Conservation (phyloP, 169 alveolate species). For the Babesia gibsoni region DNA sequence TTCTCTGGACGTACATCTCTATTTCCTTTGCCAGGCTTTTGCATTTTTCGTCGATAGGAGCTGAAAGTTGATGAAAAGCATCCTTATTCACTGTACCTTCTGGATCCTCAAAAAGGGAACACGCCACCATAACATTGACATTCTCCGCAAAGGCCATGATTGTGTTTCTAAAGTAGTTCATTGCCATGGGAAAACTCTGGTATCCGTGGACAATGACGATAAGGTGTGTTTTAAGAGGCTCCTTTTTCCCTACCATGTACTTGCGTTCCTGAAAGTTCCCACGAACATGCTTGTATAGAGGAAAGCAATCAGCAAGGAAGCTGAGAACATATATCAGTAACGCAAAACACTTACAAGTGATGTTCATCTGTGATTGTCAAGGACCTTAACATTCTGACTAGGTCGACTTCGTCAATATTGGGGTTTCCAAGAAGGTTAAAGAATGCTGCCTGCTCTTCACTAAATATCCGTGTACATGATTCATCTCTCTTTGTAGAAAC, state of each 20-base stretch:
- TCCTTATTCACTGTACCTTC: neutral
- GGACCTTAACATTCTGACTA: neutral
- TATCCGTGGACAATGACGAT: constrained; percentile 43
- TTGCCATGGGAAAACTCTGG: constrained; percentile 10
- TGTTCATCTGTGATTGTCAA: constrained; percentile 25
- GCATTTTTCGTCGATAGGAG: constrained; percentile 2
- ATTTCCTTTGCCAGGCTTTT: constrained; percentile 7
- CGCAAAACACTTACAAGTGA: constrained; percentile 9
- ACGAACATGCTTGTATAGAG: constrained; percentile 2
- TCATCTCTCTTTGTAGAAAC: neutral
- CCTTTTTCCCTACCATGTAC: too few relatives aligned
- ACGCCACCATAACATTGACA: neutral
- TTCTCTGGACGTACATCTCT: constrained; percentile 5
- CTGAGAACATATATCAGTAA: neutral
- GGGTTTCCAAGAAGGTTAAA: neutral
- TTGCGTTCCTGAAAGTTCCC: too few relatives aligned
- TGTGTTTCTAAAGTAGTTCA: neutral
- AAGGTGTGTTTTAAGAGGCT: neutral
- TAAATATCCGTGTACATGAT: neutral
- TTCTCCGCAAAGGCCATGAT: neutral
- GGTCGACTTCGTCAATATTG: neutral
- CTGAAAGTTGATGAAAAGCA: neutral
- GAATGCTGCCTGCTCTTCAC: neutral
- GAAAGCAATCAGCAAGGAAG: constrained; percentile 27
- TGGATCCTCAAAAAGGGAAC: constrained; percentile 2